Conservation (phyloP, 2,329 filamentous ascomycete genomes). For the Fusarium verticillioides region DNA sequence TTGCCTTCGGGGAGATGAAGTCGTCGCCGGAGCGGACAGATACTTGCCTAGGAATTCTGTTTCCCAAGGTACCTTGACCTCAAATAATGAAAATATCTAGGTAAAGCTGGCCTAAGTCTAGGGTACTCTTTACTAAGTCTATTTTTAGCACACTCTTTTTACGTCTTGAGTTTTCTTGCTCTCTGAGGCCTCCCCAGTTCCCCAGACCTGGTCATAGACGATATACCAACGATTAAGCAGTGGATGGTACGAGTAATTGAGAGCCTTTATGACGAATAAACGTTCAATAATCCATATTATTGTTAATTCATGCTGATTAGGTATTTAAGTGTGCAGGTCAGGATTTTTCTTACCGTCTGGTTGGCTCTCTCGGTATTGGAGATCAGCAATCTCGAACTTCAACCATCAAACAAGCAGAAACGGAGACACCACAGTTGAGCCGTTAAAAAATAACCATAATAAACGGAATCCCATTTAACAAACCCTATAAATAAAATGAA, state of each 20-base stretch:
- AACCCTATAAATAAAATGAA: not conserved
- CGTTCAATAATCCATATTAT: rapidly evolving
- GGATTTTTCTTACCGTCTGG: not conserved
- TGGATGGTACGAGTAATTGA: not conserved
- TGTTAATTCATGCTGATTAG: not conserved
- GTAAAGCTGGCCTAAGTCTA: not conserved
- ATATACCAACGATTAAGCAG: not conserved
- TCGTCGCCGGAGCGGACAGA: not conserved
- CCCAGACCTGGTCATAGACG: not conserved
- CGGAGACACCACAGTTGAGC: not conserved
- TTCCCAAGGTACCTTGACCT: not conserved
- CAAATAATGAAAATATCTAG: too few species aligned
- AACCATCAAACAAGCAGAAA: not conserved
- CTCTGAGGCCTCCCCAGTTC: too few species aligned
- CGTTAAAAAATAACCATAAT: not conserved
- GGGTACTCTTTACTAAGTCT: too few species aligned
- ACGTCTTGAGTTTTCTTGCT: not conserved
- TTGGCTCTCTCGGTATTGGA: not conserved
- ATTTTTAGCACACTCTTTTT: not conserved
- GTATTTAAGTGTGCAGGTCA: not conserved
- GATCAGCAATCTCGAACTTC: not conserved
- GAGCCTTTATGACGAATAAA: too few species aligned
- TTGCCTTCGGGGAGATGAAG: not conserved
- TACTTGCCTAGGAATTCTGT: not conserved
- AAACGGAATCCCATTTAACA: not conserved